Evolutionary conservation across 306 rosid species (phyloP), one percentile per base, ranked within the genome.

Genomic region (Arachis hypogaea): DNA sequence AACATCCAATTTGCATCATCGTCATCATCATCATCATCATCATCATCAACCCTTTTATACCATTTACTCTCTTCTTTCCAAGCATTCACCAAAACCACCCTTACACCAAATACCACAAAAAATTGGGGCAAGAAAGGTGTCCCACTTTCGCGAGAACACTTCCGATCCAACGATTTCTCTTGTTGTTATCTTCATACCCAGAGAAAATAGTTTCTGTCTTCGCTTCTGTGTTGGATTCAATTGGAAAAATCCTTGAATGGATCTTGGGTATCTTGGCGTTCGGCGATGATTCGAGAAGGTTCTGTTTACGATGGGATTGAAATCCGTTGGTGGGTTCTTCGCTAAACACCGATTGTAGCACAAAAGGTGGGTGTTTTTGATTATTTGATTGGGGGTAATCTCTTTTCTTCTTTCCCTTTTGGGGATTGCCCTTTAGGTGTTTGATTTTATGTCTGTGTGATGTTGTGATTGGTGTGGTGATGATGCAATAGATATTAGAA

Each of bases 271-370:
- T 6, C 52, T 18, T 55, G 59, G 30, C 14, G 16, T 28, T 33
- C 29, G 29, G 10, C 60, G 73, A 74, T 72, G 76, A 71, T 60
- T 81, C 73, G 68, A 45, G 47, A 38, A 28, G 63, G 49, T 73
- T 78, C 66, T 57, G 54, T 42, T 54, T 70, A 68, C 72, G 87
- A 92, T 92, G 98, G 92, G 94, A 85, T 87, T 92, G 78, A 86
- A 90, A 82, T 90, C 98, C 66, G 94, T 84, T 51, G 97, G 97
- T 76, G 85, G 79, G 56, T 79, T 76, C 59, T 40, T 44, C 69
- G 64, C 51, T 0, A 29, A 66, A 69, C 47, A 16, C 74, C 59
- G 68, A 60, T 56, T 65, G 36, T 67, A 67, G 36, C 54, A 59
- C 16, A 52, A 14, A 16, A 63, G 52, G 75, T 71, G 68, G 41